Conservation (phyloP, 1,139 yeast genomes). For the Taiozyma sp. region DNA sequence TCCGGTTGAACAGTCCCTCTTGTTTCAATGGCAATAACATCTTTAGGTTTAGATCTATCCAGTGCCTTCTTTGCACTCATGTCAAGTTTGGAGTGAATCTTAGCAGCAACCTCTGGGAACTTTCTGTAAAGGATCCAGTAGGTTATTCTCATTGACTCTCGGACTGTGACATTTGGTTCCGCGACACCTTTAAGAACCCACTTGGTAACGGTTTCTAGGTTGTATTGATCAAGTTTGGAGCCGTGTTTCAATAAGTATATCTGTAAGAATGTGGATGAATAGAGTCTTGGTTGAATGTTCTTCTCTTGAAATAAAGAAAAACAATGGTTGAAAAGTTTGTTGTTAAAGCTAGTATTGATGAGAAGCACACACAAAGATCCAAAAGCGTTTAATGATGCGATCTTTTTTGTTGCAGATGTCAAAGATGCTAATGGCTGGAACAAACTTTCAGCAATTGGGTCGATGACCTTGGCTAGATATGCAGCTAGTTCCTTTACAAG, state of each 20-base stretch:
- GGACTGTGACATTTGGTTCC: conserved; percentile 78
- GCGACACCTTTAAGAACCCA: conserved; percentile 55
- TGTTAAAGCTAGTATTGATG: conserved; percentile 46
- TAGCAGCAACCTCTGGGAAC: conserved; percentile 40
- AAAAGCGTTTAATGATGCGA: conserved; percentile 73
- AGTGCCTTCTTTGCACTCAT: conserved; percentile 48
- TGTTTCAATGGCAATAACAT: conserved; percentile 18
- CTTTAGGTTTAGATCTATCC: conserved; percentile 46
- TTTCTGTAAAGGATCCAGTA: conserved; percentile 63
- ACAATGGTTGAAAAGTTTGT: conserved; percentile 50
- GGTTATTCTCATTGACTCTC: conserved; percentile 68
- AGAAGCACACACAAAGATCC: conserved; percentile 60
- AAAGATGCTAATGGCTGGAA: conserved; percentile 54
- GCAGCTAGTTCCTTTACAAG: conserved; percentile 69
- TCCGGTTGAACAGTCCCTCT: conserved; percentile 1
- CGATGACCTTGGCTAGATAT: conserved; percentile 44
- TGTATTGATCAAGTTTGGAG: conserved; percentile 31
- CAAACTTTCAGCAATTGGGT: conserved; percentile 56
- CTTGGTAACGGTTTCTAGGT: conserved; percentile 44
- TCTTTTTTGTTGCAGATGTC: conserved; percentile 71
- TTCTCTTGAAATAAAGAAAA: conserved; percentile 56
- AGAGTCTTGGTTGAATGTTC: conserved; percentile 48
- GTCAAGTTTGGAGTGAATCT: conserved; percentile 35
- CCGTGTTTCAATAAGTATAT: conserved; percentile 48
- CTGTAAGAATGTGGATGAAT: conserved; percentile 67